A percentile compares a stretch with the other conserved stretches of the same genome.
phyloP scores from a whole-genome alignment of 2,329 filamentous ascomycete species.

The Lizonia empirigonia region DNA sequence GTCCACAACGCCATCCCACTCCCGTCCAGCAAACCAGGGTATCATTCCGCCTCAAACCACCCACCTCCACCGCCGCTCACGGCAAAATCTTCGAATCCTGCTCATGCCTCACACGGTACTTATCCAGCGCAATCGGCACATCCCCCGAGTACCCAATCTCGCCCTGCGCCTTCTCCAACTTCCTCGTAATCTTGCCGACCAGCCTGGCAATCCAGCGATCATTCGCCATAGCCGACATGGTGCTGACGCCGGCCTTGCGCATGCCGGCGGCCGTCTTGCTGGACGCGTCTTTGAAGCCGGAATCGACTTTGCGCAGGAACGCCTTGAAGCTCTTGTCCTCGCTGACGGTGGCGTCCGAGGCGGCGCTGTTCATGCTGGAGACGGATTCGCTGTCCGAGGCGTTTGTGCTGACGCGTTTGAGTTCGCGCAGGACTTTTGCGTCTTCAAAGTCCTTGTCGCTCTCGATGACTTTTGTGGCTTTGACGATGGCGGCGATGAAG shows the following conservation, averaged over 20 bases:
- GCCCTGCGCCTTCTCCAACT: slow-evolving; percentile 56
- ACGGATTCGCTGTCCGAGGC: slow-evolving; percentile 26
- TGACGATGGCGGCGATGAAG: slow-evolving; percentile 61
- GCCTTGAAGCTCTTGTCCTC: slow-evolving; percentile 33
- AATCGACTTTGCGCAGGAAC: slow-evolving; percentile 32
- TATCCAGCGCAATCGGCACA: slow-evolving; percentile 52
- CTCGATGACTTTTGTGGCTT: slow-evolving; percentile 63
- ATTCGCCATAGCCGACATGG: slow-evolving; percentile 54
- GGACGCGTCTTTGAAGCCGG: slow-evolving; percentile 40
- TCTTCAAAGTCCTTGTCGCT: slow-evolving; percentile 55
- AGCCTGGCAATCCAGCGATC: slow-evolving; percentile 62
- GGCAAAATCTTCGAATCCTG: slow-evolving; percentile 44
- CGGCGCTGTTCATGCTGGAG: slow-evolving; percentile 24
- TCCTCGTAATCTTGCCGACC: slow-evolving; percentile 58
- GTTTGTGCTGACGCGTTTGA: slow-evolving; percentile 35
- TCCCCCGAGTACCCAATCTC: slow-evolving; percentile 59
- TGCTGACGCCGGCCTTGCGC: slow-evolving; percentile 54
- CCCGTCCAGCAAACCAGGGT: slow-evolving; percentile 13
- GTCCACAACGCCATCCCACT: slow-evolving; percentile 1
- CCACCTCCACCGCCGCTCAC: slow-evolving; percentile 15
- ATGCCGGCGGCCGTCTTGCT: slow-evolving; percentile 52
- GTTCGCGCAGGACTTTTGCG: slow-evolving; percentile 33
- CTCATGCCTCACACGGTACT: slow-evolving; percentile 47
- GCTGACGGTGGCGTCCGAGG: slow-evolving; percentile 25
- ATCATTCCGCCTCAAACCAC: slow-evolving; percentile 13